phyloP scores from a whole-genome alignment of 345 rosid species.

The Euphorbia peplus region DNA sequence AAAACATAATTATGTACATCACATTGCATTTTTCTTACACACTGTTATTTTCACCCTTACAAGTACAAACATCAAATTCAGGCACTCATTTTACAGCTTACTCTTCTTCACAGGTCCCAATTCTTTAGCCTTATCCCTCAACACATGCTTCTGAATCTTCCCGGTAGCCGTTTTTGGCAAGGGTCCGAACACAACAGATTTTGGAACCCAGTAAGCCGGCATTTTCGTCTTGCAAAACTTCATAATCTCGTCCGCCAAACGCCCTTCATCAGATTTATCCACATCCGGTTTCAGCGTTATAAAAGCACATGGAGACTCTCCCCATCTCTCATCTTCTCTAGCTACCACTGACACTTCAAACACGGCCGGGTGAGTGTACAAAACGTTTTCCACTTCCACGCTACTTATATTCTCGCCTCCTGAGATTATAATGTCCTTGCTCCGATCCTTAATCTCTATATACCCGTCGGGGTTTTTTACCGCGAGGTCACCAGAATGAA shows the following conservation, averaged over 20 bases:
- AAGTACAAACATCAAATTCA: no score
- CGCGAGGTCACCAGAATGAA: constrained; percentile 79
- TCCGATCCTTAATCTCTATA: constrained; percentile 81
- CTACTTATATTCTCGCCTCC: constrained; percentile 98
- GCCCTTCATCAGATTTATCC: constrained; percentile 37
- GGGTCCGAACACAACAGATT: constrained; percentile 71
- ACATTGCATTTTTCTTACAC: no score
- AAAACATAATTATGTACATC: no score
- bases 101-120: constrained; percentile 65
- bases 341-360: constrained; percentile 87
- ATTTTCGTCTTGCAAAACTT: constrained; percentile 61
- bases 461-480: constrained; percentile 87
- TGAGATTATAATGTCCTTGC: constrained; percentile 85
- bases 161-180: constrained; percentile 95
- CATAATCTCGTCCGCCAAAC: constrained; percentile 57
- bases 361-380: constrained; percentile 71
- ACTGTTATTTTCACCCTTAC: no score
- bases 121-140: constrained; percentile 68
- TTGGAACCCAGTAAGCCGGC: constrained; percentile 88
- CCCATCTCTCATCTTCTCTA: constrained; percentile 79
- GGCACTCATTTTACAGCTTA: constrained; percentile 41
- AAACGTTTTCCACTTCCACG: constrained; percentile 65
- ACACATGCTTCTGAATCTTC: constrained; percentile 80
- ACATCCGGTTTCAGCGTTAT: constrained; percentile 57
- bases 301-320: constrained; percentile 86